Evolutionary conservation across 192 early-diverging fungal species (phyloP).

Genomic region (Umbelopsis isabellina): DNA sequence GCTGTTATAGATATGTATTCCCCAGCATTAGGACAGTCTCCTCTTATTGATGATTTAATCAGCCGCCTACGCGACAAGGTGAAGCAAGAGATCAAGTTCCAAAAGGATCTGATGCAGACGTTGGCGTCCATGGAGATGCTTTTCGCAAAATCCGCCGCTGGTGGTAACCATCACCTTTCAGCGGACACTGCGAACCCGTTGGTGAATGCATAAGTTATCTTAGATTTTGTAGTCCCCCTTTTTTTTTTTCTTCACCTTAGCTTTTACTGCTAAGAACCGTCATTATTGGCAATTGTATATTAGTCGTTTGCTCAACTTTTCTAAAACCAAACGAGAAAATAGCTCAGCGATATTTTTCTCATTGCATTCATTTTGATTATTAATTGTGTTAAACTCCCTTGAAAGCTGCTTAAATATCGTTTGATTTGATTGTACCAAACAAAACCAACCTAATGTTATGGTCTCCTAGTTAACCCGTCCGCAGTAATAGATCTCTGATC

Average conservation of each 20-base stretch:
- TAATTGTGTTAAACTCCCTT: too few relatives aligned
- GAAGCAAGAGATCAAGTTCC: conserved; percentile 73
- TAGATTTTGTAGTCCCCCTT: too few relatives aligned
- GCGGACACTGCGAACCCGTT: background rate
- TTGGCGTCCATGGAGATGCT: conserved; percentile 87
- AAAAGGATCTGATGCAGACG: conserved; percentile 76
- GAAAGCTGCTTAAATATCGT: too few relatives aligned
- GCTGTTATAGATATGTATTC: conserved; percentile 76
- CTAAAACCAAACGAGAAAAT: too few relatives aligned
- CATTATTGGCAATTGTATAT: conserved; percentile 19
- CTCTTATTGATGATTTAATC: conserved; percentile 79
- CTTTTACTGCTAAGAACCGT: background rate
- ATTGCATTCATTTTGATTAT: too few relatives aligned
- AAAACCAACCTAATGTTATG: too few relatives aligned
- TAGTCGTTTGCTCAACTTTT: background rate
- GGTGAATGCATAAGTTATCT: background rate
- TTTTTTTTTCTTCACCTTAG: background rate
- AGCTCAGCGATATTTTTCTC: too few relatives aligned
- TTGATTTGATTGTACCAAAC: too few relatives aligned
- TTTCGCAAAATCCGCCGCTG: conserved; percentile 50
- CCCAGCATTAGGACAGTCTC: conserved; percentile 78
- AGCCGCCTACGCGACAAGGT: conserved; percentile 71
- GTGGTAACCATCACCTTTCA: background rate
- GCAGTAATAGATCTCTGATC: too few relatives aligned
- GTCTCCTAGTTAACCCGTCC: too few relatives aligned